A percentile compares a stretch with the other conserved stretches of the same genome.
These are phyloP conservation scores for Fusarium palustre DNA, from an alignment of 2,329 filamentous ascomycete genomes.

Conservation along the genomic window DNA sequence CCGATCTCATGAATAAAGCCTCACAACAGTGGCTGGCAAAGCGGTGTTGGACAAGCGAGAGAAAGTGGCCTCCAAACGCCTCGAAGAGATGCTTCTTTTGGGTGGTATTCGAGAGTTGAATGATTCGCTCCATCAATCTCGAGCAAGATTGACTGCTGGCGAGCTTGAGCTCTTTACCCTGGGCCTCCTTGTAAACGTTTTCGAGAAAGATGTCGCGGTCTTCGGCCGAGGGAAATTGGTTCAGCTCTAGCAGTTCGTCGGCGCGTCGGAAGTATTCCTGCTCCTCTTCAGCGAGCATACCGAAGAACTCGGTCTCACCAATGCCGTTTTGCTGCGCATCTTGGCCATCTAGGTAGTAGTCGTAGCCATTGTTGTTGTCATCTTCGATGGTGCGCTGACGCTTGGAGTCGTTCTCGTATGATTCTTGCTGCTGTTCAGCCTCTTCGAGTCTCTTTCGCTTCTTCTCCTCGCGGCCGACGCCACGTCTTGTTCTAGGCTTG, in stretches of 20 bases:
- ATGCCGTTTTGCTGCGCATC: slow-evolving; percentile 44
- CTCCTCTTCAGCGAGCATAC: slow-evolving; percentile 90
- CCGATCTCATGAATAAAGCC: slow-evolving; percentile 86
- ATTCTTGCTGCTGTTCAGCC: slow-evolving; percentile 30
- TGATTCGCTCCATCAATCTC: slow-evolving; percentile 89
- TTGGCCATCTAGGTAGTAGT: slow-evolving; percentile 43
- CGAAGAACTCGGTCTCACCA: slow-evolving; percentile 83
- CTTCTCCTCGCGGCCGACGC: slow-evolving; percentile 54
- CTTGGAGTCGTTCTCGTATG: slow-evolving; percentile 42
- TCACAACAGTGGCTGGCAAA: slow-evolving; percentile 99
- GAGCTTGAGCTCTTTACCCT: slow-evolving; percentile 94
- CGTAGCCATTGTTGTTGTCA: slow-evolving; percentile 31
- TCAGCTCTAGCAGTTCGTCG: slow-evolving; percentile 88
- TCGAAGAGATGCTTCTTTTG: slow-evolving; percentile 91
- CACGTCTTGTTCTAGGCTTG: slow-evolving; percentile 59
- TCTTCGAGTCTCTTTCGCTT: slow-evolving; percentile 56
- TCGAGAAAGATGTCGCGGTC: slow-evolving; percentile 78
- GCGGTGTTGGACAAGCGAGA: slow-evolving; percentile 90
- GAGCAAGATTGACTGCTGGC: slow-evolving; percentile 97
- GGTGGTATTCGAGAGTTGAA: slow-evolving; percentile 78
- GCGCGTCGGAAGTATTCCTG: slow-evolving; percentile 95
- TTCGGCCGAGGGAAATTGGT: slow-evolving; percentile 84
- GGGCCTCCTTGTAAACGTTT: slow-evolving; percentile 86
- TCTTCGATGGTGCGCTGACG: slow-evolving; percentile 45
- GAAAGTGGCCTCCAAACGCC: slow-evolving; percentile 87